Conservation (phyloP, 768 basidiomycete species). For the Agrocybe pediades region DNA sequence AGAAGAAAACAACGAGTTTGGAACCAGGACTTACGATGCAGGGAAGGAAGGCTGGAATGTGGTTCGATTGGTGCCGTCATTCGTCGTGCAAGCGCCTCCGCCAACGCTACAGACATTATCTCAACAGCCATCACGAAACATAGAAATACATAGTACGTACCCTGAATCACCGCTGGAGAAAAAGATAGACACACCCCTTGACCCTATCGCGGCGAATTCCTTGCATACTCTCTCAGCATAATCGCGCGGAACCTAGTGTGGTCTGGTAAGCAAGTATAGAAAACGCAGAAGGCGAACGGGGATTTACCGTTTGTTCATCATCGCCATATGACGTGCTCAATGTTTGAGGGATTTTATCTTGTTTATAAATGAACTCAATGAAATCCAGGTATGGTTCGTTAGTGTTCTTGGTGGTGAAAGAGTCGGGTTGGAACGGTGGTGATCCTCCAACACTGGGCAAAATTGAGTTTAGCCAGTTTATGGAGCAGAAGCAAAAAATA, state of each 20-base stretch:
- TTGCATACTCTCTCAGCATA: slow-evolving; percentile 36
- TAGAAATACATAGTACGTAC: slow-evolving; percentile 39
- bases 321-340: slow-evolving; percentile 44
- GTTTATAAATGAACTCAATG: slow-evolving; percentile 27
- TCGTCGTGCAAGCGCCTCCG: background rate
- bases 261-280: background rate
- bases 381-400: slow-evolving; percentile 36
- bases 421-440: background rate
- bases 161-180: slow-evolving; percentile 62
- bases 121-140: background rate
- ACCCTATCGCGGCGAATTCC: slow-evolving; percentile 53
- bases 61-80: background rate
- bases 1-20: slow-evolving; percentile 18
- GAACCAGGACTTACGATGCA: slow-evolving; percentile 22
- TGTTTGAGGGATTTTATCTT: slow-evolving; percentile 35
- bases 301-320: slow-evolving; percentile 37
- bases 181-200: slow-evolving; percentile 57
- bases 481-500: slow-evolving; percentile 4
- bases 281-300: slow-evolving; percentile 28
- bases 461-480: slow-evolving; percentile 26
- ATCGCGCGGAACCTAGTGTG: background rate
- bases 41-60: background rate
- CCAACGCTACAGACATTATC: background rate
- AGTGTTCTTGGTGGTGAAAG: slow-evolving; percentile 22
- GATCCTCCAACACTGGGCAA: background rate